Evolutionary conservation across 306 rosid species (phyloP).

Genomic region (Quercus ilex): DNA sequence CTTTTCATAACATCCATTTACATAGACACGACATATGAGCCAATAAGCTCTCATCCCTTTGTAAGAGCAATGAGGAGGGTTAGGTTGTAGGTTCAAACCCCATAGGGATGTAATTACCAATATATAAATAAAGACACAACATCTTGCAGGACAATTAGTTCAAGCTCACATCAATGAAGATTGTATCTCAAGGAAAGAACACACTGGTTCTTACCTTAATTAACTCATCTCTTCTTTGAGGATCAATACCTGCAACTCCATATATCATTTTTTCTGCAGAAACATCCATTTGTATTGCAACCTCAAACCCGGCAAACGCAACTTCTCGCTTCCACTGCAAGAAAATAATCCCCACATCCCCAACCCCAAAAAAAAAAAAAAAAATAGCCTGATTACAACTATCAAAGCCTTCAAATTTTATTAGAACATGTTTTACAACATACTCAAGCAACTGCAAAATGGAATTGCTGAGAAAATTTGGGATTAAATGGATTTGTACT

Average conservation of each 20-base stretch:
- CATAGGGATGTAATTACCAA: not conserved
- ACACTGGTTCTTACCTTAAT: constrained; percentile 50
- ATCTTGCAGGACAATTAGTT: not conserved
- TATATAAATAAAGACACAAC: not conserved
- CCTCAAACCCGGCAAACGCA: constrained; percentile 91
- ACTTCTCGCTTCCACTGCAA: constrained; percentile 88
- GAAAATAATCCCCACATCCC: not conserved
- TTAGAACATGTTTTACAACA: not conserved
- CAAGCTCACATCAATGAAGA: not conserved
- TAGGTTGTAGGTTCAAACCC: no score
- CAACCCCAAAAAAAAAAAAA: not conserved
- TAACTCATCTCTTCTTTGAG: constrained; percentile 73
- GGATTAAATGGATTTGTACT: not conserved
- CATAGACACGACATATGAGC: not conserved
- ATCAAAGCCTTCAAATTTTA: not conserved
- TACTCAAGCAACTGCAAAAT: not conserved
- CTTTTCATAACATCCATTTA: not conserved
- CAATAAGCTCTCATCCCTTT: no score
- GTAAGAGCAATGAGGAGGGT: no score
- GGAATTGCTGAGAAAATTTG: not conserved
- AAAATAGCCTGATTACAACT: not conserved
- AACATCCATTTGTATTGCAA: constrained; percentile 86
- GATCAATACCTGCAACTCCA: constrained; percentile 77
- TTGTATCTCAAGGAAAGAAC: not conserved
- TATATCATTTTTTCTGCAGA: constrained; percentile 83